Evolutionary conservation across 2,329 filamentous ascomycete species (phyloP).

Genomic region (Trichoderma citrinoviride): DNA sequence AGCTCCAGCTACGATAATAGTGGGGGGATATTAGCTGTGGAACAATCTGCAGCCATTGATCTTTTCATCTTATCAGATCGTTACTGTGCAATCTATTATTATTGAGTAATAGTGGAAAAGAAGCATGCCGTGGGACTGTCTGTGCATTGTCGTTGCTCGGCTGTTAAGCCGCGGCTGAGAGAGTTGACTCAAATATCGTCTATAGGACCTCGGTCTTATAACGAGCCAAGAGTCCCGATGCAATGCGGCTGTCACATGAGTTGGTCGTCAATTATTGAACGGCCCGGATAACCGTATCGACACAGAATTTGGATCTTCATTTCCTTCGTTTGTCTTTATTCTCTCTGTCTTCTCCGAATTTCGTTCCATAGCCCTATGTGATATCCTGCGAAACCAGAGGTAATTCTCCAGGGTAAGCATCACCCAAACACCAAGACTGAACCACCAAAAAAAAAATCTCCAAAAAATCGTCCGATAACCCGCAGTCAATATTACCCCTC

Average conservation of each 20-base stretch:
- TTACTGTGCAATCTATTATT: too few species aligned
- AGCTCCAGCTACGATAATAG: too few species aligned
- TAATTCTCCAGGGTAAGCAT: background rate
- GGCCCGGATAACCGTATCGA: background rate
- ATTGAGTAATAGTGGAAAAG: background rate
- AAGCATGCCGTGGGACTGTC: background rate
- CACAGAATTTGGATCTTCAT: background rate
- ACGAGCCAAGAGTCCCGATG: background rate
- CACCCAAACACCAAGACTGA: background rate
- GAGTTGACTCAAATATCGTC: background rate
- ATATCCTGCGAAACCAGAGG: background rate
- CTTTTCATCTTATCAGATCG: background rate
- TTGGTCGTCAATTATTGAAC: background rate
- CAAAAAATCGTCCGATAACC: background rate
- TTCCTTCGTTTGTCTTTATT: background rate
- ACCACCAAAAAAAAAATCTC: background rate
- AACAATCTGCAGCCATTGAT: too few species aligned
- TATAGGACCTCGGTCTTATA: conserved; percentile 13
- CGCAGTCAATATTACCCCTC: background rate
- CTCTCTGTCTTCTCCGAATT: background rate
- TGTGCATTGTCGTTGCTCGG: background rate
- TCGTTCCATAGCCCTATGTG: background rate
- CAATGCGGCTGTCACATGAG: background rate
- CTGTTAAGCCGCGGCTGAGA: background rate
- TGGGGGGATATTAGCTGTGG: too few species aligned